A percentile compares a stretch with the other conserved stretches of the same genome.
These are phyloP conservation scores for Aureobasidium namibiae DNA, from an alignment of 2,329 filamentous ascomycete species.

Conservation along the genomic window DNA sequence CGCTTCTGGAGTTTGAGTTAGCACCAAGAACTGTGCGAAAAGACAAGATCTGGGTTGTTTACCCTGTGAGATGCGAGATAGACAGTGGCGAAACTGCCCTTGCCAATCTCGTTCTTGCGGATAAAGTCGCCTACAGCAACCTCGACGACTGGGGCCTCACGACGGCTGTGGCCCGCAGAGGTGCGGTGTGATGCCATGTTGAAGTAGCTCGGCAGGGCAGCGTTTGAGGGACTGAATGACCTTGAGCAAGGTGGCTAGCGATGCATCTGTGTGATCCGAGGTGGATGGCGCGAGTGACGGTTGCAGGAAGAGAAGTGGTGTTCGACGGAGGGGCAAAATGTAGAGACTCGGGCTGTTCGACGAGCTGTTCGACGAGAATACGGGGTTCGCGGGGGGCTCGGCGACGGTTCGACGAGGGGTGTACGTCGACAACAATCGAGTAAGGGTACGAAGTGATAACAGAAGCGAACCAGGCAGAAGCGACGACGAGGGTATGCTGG, in stretches of 20 bases:
- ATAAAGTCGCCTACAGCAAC: conserved; percentile 64
- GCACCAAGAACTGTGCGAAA: not conserved
- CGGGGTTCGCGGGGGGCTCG: too few species aligned
- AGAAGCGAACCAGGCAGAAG: not conserved
- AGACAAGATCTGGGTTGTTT: conserved; percentile 1
- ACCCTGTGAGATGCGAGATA: conserved; percentile 45
- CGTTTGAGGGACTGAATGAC: not conserved
- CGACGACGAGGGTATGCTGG: not conserved
- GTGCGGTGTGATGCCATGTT: conserved; percentile 10
- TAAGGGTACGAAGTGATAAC: not conserved
- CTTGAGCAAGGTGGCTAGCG: not conserved
- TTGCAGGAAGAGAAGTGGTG: not conserved
- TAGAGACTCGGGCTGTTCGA: not conserved
- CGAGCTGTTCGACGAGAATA: not conserved
- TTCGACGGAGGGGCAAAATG: not conserved
- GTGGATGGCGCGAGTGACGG: not conserved
- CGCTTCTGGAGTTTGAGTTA: conserved; percentile 46
- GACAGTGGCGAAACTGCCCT: conserved; percentile 95
- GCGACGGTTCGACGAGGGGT: not conserved
- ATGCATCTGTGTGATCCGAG: not conserved
- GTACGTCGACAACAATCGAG: not conserved
- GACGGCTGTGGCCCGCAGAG: not conserved
- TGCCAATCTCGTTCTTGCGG: conserved; percentile 83
- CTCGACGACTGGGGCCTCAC: conserved; percentile 18
- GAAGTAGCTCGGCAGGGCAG: not conserved